Conservation (phyloP, 441 rosid species). For the Iberis amara region DNA sequence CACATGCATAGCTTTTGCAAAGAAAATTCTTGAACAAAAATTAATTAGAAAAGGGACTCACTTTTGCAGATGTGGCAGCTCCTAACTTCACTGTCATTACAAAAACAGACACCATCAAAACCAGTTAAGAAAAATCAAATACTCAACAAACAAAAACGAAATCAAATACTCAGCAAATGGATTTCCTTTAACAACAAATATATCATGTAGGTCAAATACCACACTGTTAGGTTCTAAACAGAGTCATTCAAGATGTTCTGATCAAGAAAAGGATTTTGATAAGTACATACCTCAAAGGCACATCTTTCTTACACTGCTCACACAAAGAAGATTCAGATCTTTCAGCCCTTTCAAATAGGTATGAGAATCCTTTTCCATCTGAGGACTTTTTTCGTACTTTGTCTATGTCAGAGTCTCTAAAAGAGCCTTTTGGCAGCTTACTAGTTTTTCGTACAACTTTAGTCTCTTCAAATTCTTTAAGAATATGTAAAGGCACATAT, state of each 20-base stretch:
- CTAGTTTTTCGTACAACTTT: conserved; percentile 56
- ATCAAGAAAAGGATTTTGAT: conserved; percentile 12
- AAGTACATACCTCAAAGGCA: conserved; percentile 56
- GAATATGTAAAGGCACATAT: conserved; percentile 78
- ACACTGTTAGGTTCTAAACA: conserved; percentile 15
- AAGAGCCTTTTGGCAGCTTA: conserved; percentile 41
- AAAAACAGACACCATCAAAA: conserved; percentile 8
- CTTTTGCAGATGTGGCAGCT: conserved; percentile 79
- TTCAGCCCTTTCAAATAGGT: conserved; percentile 79
- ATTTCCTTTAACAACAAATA: too few species aligned
- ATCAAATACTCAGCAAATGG: too few species aligned
- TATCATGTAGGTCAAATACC: too few species aligned
- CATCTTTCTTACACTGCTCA: conserved; percentile 74
- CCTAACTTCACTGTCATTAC: conserved; percentile 74
- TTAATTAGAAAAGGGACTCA: conserved; percentile 36
- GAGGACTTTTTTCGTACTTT: conserved; percentile 35
- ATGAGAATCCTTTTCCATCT: conserved; percentile 53
- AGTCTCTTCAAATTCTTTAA: conserved; percentile 91
- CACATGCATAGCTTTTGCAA: conserved; percentile 11
- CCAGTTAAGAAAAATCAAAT: conserved; percentile 8
- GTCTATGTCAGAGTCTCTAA: conserved; percentile 37
- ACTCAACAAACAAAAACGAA: too few species aligned
- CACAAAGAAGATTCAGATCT: conserved; percentile 59
- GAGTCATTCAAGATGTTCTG: conserved; percentile 13
- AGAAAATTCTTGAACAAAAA: not conserved